phyloP scores from a whole-genome alignment of 2,329 filamentous ascomycete species.

The Ophiostoma piceae region DNA sequence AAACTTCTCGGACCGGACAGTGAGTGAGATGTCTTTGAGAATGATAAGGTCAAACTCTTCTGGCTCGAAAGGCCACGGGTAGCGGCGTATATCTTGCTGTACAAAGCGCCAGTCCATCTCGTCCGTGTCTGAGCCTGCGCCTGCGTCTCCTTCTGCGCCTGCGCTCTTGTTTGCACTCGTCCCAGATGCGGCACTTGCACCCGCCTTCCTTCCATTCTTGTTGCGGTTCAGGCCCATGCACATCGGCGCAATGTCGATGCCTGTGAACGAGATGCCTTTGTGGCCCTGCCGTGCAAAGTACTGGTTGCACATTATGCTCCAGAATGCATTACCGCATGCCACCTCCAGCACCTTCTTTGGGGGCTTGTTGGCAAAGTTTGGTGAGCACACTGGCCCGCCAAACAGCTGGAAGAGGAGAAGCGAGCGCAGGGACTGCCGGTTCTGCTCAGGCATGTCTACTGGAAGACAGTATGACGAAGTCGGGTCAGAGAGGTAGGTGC shows the following conservation, averaged over 20 bases:
- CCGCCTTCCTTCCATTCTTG: background rate
- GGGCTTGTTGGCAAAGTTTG: conserved; percentile 58
- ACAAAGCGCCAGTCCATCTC: conserved; percentile 79
- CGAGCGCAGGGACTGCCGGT: conserved; percentile 80
- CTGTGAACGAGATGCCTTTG: conserved; percentile 68
- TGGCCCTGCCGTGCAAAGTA: conserved; percentile 64
- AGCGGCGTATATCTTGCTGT: conserved; percentile 73
- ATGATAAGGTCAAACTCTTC: conserved; percentile 84
- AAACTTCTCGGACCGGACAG: conserved; percentile 54
- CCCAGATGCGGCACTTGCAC: background rate
- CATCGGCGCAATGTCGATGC: conserved; percentile 71
- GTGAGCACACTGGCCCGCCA: conserved; percentile 71
- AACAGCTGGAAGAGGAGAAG: conserved; percentile 76
- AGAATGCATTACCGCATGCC: conserved; percentile 81
- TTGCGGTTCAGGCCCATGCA: conserved; percentile 25
- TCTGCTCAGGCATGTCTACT: conserved; percentile 74
- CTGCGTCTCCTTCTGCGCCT: background rate
- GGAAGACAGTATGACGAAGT: conserved; percentile 76
- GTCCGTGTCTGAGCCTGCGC: conserved; percentile 39
- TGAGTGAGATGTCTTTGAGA: conserved; percentile 74
- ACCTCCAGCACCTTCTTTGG: conserved; percentile 78
- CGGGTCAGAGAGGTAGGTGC: conserved; percentile 73
- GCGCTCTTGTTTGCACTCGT: background rate
- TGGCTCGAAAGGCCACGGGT: conserved; percentile 71
- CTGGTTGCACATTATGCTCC: conserved; percentile 82